Conservation (phyloP, 2,329 filamentous ascomycete species). For the Claviceps quebecensis region DNA sequence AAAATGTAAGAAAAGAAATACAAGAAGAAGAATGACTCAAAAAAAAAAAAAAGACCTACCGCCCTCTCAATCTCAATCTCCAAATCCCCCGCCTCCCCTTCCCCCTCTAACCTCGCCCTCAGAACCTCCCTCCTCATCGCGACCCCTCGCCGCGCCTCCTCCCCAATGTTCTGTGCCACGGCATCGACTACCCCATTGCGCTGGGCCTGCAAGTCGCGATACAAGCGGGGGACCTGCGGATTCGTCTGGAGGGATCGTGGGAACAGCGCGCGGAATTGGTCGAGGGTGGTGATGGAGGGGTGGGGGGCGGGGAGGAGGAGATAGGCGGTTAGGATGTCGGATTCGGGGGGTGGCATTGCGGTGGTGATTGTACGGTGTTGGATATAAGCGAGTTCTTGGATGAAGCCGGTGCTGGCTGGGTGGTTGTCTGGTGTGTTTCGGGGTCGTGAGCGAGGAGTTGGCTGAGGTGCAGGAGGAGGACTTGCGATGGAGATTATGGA, state of each 20-base stretch:
- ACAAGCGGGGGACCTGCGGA: slow-evolving; percentile 55
- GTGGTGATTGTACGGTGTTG: neutral
- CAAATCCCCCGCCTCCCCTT: slow-evolving; percentile 43
- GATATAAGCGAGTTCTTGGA: too few species aligned
- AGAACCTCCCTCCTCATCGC: slow-evolving; percentile 43
- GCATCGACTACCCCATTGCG: slow-evolving; percentile 54
- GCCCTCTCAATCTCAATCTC: slow-evolving; percentile 49
- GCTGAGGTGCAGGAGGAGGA: too few species aligned
- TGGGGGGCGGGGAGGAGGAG: slow-evolving; percentile 64
- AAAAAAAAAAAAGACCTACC: slow-evolving; percentile 21
- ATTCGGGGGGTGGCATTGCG: slow-evolving; percentile 59
- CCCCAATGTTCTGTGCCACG: slow-evolving; percentile 49
- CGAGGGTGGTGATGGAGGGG: slow-evolving; percentile 56
- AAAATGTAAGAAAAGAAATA: neutral
- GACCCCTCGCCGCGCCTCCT: slow-evolving; percentile 49
- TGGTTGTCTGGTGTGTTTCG: neutral
- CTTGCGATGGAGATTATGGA: neutral
- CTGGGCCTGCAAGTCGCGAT: slow-evolving; percentile 66
- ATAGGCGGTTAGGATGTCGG: slow-evolving; percentile 62
- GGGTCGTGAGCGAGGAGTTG: neutral
- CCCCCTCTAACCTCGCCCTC: slow-evolving; percentile 32
- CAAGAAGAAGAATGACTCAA: too few species aligned
- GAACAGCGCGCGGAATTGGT: slow-evolving; percentile 65
- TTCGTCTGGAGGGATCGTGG: slow-evolving; percentile 51
- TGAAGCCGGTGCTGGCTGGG: too few species aligned